Percentiles rank a stretch among this genome's conserved stretches.
These are phyloP conservation scores for Cornus suecica DNA, from an alignment of 148 eudicot genomes.

Conservation along the genomic window DNA sequence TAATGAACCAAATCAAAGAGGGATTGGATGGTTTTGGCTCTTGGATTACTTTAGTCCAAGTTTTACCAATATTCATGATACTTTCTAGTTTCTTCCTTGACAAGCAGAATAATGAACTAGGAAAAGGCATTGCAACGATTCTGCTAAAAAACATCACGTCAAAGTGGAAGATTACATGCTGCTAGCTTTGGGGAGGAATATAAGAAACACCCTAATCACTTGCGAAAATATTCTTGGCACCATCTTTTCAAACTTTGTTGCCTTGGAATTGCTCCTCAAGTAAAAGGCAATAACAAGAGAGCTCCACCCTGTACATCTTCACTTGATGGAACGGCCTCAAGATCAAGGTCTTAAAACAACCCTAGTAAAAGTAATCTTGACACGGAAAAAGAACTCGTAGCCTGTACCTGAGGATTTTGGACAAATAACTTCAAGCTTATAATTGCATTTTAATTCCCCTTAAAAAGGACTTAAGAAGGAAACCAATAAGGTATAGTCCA, in stretches of 20 bases:
- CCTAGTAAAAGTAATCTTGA: background rate
- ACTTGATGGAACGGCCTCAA: background rate
- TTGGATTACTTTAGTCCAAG: too few species aligned
- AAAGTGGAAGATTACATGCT: background rate
- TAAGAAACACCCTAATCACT: background rate
- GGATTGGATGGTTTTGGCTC: too few species aligned
- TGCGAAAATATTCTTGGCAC: background rate
- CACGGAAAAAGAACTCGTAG: background rate
- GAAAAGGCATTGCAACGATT: background rate
- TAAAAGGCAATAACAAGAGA: background rate
- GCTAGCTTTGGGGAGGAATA: background rate
- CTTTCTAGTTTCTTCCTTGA: too few species aligned
- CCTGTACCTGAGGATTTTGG: background rate
- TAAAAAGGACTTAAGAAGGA: background rate
- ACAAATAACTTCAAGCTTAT: background rate
- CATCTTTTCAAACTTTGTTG: background rate
- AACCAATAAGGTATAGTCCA: background rate
- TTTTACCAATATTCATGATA: too few species aligned
- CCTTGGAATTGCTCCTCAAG: too few species aligned
- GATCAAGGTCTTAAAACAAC: background rate
- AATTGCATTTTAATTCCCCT: background rate
- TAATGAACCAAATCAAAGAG: too few species aligned
- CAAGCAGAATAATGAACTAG: background rate
- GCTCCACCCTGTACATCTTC: background rate
- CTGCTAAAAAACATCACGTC: background rate